Evolutionary conservation across 2,329 filamentous ascomycete species (phyloP), one percentile per base, ranked within the genome.

Genomic region (Grosmannia clavigera): DNA sequence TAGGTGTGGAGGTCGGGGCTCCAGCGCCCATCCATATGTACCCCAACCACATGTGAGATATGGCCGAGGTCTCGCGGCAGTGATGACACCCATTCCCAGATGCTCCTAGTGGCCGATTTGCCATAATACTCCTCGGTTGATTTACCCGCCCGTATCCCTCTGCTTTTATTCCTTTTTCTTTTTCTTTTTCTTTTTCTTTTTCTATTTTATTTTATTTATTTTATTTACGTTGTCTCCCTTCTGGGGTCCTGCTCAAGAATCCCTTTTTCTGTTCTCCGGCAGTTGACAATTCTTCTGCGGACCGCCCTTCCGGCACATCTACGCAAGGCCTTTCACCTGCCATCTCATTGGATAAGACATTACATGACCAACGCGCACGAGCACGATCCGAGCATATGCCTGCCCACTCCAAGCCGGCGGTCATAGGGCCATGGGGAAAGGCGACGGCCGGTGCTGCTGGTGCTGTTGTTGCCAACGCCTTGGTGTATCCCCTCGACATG

Each of bases 401-500:
- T 61, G 77, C 70, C 58, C 80, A 80, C 68, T 83, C 81, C 48
- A 92, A 91, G 73, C 79, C 84, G 64, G 78, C 78, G 58, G 78
- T 78, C 65, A 82, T 97, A 62, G 91, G 94, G 51, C 89, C 94
- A 59, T 97, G 92, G 92, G 92, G 92, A 59, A 86, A 87, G 70
- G 94, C 94, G 59, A 84, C 96, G 65, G 92, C 94, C 64, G 94
- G 94, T 68, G 90, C 94, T 58, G 89, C 90, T 25, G 94, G 94
- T 63, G 94, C 94, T 55, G 90, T 97, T 46, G 80, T 99, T 62
- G 94, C 94, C 61, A 99, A 99, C 78, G 88, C 92, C 53, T 76
- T 96, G 64, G 92, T 97, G 61, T 99, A 99, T 74, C 94, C 94
- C 55, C 80, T 99, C 62, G 94, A 99, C 74, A 92, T 99, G 92